phyloP scores from a whole-genome alignment of 495 filamentous ascomycete species.

The Neurospora tetraspora region DNA sequence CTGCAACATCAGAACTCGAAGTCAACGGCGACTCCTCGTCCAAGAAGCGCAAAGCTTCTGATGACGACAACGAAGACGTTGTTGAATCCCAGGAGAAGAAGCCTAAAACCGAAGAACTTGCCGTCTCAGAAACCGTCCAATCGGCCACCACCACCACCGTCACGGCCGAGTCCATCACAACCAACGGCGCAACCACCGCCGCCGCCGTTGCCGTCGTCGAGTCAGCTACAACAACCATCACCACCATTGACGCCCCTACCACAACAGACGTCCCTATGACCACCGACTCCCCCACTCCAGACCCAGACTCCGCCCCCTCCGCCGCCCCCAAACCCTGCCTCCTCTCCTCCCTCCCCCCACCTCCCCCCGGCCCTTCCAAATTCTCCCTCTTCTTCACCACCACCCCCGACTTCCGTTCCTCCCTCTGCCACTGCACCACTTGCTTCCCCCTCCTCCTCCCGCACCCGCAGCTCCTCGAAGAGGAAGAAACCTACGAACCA shows the following conservation, averaged over 20 bases:
- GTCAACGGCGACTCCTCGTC: constrained; percentile 13
- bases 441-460: constrained; percentile 65
- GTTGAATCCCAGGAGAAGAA: constrained; percentile 44
- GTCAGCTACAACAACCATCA: neutral
- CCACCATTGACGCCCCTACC: neutral
- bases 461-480: constrained; percentile 76
- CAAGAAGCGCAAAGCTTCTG: constrained; percentile 73
- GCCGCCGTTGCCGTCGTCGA: neutral
- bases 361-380: constrained; percentile 34
- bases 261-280: neutral
- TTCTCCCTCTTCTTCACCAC: constrained; percentile 75
- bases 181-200: neutral
- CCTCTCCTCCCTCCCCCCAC: constrained; percentile 41
- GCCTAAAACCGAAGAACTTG: constrained; percentile 36
- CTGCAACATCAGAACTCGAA: neutral
- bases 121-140: neutral
- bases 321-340: constrained; percentile 24
- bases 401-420: constrained; percentile 62
- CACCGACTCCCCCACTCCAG: too few relatives aligned
- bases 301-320: neutral
- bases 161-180: neutral
- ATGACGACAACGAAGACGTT: constrained; percentile 35
- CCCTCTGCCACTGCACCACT: constrained; percentile 63
- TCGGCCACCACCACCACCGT: neutral
- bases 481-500: constrained; percentile 87